phyloP scores from a whole-genome alignment of 1,139 yeast species.

The Yamadazyma taylorii region DNA sequence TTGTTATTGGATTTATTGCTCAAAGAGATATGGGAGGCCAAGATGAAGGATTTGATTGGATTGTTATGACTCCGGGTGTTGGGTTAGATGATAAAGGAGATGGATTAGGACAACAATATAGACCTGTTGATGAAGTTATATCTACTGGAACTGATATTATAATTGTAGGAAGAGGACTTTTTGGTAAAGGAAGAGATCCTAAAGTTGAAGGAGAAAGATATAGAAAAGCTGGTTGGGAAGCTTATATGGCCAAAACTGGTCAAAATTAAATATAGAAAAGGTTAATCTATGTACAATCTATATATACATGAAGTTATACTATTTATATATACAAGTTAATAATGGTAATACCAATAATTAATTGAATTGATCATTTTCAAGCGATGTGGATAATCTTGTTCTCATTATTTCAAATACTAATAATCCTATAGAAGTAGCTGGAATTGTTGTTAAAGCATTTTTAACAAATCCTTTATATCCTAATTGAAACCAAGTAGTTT shows the following conservation, averaged over 20 bases:
- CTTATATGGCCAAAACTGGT: conserved; percentile 56
- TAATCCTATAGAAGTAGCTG: conserved; percentile 84
- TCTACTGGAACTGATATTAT: conserved; percentile 86
- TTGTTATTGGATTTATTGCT: conserved; percentile 96
- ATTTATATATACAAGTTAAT: no score
- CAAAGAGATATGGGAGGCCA: conserved; percentile 84
- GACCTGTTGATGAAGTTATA: conserved; percentile 85
- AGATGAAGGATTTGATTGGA: conserved; percentile 88
- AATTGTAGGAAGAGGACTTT: conserved; percentile 95
- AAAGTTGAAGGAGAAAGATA: conserved; percentile 83
- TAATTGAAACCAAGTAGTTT: conserved; percentile 60
- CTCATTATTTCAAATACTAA: conserved; percentile 84
- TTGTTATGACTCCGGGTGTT: conserved; percentile 97
- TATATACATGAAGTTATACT: conserved; percentile 1
- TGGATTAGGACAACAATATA: conserved; percentile 91
- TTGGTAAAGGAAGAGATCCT: conserved; percentile 95
- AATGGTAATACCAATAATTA: no score
- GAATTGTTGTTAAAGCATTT: conserved; percentile 74
- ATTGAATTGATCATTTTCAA: conserved; percentile 18
- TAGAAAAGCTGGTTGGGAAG: conserved; percentile 91
- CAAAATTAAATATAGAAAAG: conserved; percentile 8
- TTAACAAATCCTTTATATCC: conserved; percentile 75
- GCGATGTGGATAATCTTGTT: conserved; percentile 29
- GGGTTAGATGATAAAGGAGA: conserved; percentile 98
- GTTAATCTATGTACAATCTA: background rate